Evolutionary conservation across 1,284 basidiomycete species (phyloP).

Genomic region (Butyriboletus appendiculatus): DNA sequence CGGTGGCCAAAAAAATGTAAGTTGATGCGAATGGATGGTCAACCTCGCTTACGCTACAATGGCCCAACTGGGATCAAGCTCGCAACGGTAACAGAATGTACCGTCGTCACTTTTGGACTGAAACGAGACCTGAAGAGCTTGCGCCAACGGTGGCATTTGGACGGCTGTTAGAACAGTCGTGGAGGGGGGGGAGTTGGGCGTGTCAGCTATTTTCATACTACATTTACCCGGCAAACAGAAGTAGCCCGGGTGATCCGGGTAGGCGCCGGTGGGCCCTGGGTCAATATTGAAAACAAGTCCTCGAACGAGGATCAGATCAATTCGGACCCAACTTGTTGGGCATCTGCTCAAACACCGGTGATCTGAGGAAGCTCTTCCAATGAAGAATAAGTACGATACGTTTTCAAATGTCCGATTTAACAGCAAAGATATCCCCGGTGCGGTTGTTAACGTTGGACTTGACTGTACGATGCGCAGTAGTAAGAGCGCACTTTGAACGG

Average conservation of each 20-base stretch:
- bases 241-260: too few relatives aligned
- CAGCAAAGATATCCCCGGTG: too few relatives aligned
- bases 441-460: background rate
- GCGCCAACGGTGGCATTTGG: conserved; percentile 18
- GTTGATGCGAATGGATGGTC: background rate
- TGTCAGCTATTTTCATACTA: background rate
- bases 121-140: conserved; percentile 24
- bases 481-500: too few relatives aligned
- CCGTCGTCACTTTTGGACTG: conserved; percentile 18
- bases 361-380: too few relatives aligned
- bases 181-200: background rate
- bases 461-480: too few relatives aligned
- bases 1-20: background rate
- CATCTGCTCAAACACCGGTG: too few relatives aligned
- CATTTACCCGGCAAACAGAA: background rate
- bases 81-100: conserved; percentile 38
- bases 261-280: too few relatives aligned
- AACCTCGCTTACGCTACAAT: conserved; percentile 42
- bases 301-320: background rate
- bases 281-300: background rate
- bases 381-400: too few relatives aligned
- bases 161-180: background rate
- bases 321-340: too few relatives aligned
- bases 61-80: conserved; percentile 47
- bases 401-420: too few relatives aligned